Percentiles rank a stretch among this genome's conserved stretches.
These are phyloP conservation scores for Copromyces sp. DNA, from an alignment of 495 filamentous ascomycete species.

Conservation along the genomic window DNA sequence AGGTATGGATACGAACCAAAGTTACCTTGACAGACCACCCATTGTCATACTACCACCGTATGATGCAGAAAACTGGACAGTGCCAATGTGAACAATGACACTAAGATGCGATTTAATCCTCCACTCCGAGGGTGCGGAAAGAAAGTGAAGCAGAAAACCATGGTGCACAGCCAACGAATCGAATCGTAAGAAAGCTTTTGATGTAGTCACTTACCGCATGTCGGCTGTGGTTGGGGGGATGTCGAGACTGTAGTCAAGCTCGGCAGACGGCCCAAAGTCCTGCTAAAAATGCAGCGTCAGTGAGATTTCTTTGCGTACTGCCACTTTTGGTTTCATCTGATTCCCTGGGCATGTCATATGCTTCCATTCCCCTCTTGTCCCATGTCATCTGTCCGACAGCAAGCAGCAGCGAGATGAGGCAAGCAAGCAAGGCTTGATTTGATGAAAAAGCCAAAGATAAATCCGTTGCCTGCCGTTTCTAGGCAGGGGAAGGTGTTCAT, in stretches of 20 bases:
- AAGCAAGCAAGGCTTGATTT: not conserved
- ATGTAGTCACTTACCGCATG: slow-evolving; percentile 33
- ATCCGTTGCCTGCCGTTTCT: not conserved
- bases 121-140: not conserved
- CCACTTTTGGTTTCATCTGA: not conserved
- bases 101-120: not conserved
- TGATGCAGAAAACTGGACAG: not conserved
- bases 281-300: slow-evolving; percentile 23
- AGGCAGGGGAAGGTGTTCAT: not conserved
- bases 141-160: not conserved
- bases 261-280: slow-evolving; percentile 41
- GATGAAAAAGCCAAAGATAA: not conserved
- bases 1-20: not conserved
- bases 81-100: not conserved
- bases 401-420: not conserved
- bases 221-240: slow-evolving; percentile 32
- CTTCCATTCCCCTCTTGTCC: slow-evolving; percentile 13
- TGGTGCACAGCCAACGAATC: not conserved
- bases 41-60: not conserved
- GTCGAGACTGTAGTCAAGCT: slow-evolving; percentile 37
- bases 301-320: slow-evolving; percentile 7
- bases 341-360: not conserved
- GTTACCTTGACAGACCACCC: not conserved
- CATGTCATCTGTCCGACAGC: slow-evolving; percentile 1
- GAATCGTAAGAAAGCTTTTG: slow-evolving; percentile 6